These are phyloP conservation scores for Prunus dulcis DNA, from an alignment of 306 rosid species.

Conservation along the genomic window DNA sequence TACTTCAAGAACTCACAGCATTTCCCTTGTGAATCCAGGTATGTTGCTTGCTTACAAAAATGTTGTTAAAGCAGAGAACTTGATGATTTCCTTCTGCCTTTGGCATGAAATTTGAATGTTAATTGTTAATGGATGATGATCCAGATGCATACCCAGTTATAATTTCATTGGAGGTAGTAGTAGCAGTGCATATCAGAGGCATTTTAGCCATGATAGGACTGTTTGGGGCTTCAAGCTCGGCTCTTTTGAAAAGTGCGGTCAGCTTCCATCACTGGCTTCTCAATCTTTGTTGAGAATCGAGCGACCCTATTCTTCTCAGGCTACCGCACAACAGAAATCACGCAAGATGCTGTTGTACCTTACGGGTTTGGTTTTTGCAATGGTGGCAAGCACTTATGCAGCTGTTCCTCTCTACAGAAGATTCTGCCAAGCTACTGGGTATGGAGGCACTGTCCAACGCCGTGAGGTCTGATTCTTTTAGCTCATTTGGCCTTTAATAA, in stretches of 20 bases:
- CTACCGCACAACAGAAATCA: slow-evolving; percentile 60
- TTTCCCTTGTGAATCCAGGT: slow-evolving; percentile 39
- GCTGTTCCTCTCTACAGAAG: slow-evolving; percentile 89
- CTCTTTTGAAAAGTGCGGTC: slow-evolving; percentile 34
- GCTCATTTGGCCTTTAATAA: background rate
- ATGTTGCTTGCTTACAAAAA: background rate
- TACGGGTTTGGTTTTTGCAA: slow-evolving; percentile 67
- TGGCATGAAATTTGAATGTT: slow-evolving; percentile 6
- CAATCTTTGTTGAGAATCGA: slow-evolving; percentile 38
- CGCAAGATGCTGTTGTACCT: slow-evolving; percentile 66
- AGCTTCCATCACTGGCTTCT: slow-evolving; percentile 38
- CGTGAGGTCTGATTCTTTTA: slow-evolving; percentile 59
- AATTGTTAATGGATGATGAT: slow-evolving; percentile 32
- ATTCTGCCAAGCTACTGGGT: slow-evolving; percentile 96
- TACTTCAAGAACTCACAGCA: slow-evolving; percentile 30
- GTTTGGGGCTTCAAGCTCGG: slow-evolving; percentile 20
- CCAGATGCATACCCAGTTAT: slow-evolving; percentile 43
- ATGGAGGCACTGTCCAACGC: slow-evolving; percentile 90
- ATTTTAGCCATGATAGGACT: slow-evolving; percentile 22
- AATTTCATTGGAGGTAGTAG: slow-evolving; percentile 24
- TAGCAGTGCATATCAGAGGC: slow-evolving; percentile 20
- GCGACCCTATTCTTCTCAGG: slow-evolving; percentile 50
- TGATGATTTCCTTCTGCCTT: background rate
- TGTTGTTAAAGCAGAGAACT: background rate
- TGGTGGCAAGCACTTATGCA: slow-evolving; percentile 89